phyloP scores from a whole-genome alignment of 208 protist species.

The Crithidia fasciculata region DNA sequence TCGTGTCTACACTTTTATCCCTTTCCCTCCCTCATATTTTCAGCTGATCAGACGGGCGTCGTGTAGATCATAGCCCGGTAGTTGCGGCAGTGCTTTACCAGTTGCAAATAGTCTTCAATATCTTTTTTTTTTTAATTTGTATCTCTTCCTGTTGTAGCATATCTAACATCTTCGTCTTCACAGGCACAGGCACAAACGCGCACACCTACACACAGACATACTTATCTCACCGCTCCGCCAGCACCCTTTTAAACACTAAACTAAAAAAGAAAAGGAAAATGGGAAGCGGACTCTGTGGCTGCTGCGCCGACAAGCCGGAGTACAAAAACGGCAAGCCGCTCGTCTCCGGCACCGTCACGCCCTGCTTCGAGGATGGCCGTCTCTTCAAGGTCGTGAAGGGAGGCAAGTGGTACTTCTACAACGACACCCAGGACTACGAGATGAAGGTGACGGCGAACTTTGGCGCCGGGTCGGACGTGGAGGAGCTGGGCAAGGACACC shows the following conservation, averaged over 20 bases:
- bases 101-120: neutral
- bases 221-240: neutral
- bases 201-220: neutral
- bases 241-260: neutral
- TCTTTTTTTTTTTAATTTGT: too few relatives aligned
- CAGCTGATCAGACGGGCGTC: too few relatives aligned
- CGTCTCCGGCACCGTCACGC: conserved; percentile 50
- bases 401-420: conserved; percentile 79
- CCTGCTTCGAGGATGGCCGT: conserved; percentile 62
- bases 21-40: too few relatives aligned
- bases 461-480: conserved; percentile 35
- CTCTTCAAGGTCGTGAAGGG: conserved; percentile 69
- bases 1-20: too few relatives aligned
- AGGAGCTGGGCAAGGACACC: conserved; percentile 24
- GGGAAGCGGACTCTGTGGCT: conserved; percentile 37
- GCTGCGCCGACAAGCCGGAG: conserved; percentile 29
- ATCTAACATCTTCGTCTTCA: neutral
- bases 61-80: too few relatives aligned
- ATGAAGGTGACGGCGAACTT: conserved; percentile 66
- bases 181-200: neutral
- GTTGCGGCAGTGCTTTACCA: too few relatives aligned
- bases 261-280: conserved; percentile 11
- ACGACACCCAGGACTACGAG: conserved; percentile 78
- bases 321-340: conserved; percentile 48
- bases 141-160: neutral